Base-by-base conservation (phyloP, 2,329 filamentous ascomycete species). In the Chaetomiaceae sp. region DNA sequence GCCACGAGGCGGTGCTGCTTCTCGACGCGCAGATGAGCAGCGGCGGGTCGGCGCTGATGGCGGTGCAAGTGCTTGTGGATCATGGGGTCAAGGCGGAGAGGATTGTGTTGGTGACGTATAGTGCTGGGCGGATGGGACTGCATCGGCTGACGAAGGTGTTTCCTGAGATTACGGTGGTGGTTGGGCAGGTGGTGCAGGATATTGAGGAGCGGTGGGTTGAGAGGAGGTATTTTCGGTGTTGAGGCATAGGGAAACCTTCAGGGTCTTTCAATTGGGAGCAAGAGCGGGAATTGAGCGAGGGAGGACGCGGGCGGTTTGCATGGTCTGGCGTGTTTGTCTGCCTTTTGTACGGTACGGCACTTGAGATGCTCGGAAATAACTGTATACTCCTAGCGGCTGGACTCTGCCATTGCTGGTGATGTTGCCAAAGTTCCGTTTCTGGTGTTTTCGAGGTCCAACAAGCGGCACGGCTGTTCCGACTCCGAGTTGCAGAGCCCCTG, bases 11-110 rank as follows among this genome's bases (percentile, higher is more conserved):
- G 46, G 90, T 99, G 17, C 75, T 99, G 56, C 76, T 99, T 7
- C 75, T 97, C 19, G 94, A 97, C 69, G 86, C 91, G 14, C 94
- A 99, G 68, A 96, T 97, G 88, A 90, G 89, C 23, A 91, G 87
- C 57, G 94, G 94, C 39, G 92, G 91, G 33, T 81, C 83, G 15
- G 83, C 82, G 1, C 74, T 99, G 54, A 99, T 99, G 94, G 91
- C 94, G 1, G 91, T 97, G 38, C 88, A 94, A 65, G 89, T 97
- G n/a, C 75, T 99, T 49, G 84, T 96, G 15, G 94, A 99, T 68
- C 91, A 97, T 66, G 94, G 94, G 11, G 91, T 97, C 6, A 74
- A 82, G 6, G 85, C 94, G 66, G 82, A 89, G 42, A 85, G 80
- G 60, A 96, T 99, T 60, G 89, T 96, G 31, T 86, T 97, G 68